Conservation (phyloP, 176 grass and related monocot species). For the Miscanthus lutarioriparius region DNA sequence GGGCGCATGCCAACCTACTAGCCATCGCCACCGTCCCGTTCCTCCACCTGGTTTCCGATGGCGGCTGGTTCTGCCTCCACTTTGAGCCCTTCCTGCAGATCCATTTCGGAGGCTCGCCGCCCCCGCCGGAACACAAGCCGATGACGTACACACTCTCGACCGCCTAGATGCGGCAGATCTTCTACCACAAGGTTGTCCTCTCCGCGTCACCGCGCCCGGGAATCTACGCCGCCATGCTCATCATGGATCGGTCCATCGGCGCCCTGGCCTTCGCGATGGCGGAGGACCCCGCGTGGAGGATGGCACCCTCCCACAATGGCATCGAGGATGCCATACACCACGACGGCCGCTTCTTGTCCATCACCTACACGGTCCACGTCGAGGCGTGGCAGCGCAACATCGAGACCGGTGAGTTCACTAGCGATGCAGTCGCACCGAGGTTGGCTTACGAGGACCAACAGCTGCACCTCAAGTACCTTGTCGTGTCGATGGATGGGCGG, state of each 20-base stretch:
- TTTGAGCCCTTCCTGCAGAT: neutral
- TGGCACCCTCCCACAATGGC: neutral
- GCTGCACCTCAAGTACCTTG: neutral
- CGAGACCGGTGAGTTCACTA: neutral
- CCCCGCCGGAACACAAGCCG: neutral
- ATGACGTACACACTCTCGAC: neutral
- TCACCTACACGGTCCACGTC: constrained; percentile 5
- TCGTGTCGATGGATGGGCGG: neutral
- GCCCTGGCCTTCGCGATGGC: neutral
- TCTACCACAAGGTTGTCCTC: constrained; percentile 13
- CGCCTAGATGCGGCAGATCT: neutral
- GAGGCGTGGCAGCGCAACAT: neutral
- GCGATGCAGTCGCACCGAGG: neutral
- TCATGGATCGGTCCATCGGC: neutral
- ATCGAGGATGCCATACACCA: constrained; percentile 27
- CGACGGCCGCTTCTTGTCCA: neutral
- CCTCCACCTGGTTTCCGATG: neutral
- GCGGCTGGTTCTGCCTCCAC: neutral
- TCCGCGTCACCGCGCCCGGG: neutral
- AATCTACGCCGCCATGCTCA: neutral
- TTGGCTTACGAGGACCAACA: neutral
- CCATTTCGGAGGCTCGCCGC: neutral
- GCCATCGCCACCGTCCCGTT: neutral
- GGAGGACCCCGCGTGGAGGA: neutral
- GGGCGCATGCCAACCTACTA: neutral